Percentiles rank a stretch among this genome's conserved stretches.
These are phyloP conservation scores for Peniophora sp. DNA, from an alignment of 1,284 basidiomycete genomes.

Conservation along the genomic window DNA sequence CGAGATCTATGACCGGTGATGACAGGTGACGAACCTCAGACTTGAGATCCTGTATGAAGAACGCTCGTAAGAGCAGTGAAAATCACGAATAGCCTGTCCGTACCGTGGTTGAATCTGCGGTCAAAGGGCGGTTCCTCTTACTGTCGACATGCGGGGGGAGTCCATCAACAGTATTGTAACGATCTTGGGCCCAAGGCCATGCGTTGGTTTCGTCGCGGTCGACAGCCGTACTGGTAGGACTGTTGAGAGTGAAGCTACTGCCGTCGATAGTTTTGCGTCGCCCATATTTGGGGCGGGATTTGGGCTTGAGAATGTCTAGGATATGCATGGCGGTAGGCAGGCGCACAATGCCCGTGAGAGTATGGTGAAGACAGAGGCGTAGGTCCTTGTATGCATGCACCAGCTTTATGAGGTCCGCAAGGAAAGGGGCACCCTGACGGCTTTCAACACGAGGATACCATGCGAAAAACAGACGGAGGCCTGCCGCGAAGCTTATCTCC, in stretches of 20 bases:
- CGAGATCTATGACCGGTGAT: no score
- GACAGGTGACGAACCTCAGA: no score
- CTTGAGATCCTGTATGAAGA: no score
- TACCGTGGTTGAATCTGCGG: no score
- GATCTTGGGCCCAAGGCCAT: neutral
- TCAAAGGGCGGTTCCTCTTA: no score
- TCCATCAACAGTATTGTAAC: neutral
- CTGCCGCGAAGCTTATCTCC: constrained; percentile 1
- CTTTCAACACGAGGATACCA: neutral
- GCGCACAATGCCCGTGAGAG: constrained; percentile 5
- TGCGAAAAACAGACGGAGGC: neutral
- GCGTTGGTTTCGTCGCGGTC: neutral
- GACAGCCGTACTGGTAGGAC: neutral
- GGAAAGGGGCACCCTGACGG: neutral
- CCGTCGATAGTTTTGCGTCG: neutral
- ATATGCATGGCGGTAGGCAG: constrained; percentile 9
- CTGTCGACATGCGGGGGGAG: no score
- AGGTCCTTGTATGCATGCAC: neutral
- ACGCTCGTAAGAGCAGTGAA: no score
- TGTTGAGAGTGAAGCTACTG: no score
- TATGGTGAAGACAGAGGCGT: neutral
- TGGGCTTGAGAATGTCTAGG: constrained; percentile 12
- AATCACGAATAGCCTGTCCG: no score
- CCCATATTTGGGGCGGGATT: neutral
- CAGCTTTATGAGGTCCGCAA: neutral